Percentiles rank a stretch among this genome's conserved stretches.
phyloP scores from a whole-genome alignment of 164 flowering plant genomes.

The Piper betle region DNA sequence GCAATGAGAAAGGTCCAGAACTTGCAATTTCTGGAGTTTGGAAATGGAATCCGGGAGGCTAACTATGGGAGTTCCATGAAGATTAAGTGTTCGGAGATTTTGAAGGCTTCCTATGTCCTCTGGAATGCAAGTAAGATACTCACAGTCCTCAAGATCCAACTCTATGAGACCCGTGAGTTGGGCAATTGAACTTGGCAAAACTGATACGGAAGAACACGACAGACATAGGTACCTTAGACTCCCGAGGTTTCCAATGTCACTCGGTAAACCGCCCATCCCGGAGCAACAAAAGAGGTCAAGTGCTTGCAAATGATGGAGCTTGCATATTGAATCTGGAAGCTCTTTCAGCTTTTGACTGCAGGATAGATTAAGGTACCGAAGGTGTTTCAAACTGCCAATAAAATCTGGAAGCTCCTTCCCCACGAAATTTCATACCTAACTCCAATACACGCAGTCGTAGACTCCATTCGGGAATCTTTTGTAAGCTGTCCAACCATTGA shows the following conservation, averaged over 20 bases:
- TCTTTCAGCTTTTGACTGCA: too few species aligned
- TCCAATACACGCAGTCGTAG: slow-evolving; percentile 3
- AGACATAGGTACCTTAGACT: neutral
- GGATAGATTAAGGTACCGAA: slow-evolving; percentile 5
- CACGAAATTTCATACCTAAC: neutral
- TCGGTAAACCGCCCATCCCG: neutral
- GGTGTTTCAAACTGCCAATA: slow-evolving; percentile 4
- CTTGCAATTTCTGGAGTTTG: too few species aligned
- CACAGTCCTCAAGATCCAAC: neutral
- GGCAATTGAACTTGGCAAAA: neutral
- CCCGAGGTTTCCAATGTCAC: neutral
- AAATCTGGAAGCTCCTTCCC: slow-evolving; percentile 1
- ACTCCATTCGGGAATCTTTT: too few species aligned
- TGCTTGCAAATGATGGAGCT: neutral
- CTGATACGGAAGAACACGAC: neutral
- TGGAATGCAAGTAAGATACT: neutral
- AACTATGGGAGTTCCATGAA: neutral
- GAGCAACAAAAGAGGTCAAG: neutral
- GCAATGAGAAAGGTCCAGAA: too few species aligned
- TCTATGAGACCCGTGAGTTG: slow-evolving; percentile 1
- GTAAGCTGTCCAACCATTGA: neutral
- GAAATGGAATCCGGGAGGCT: too few species aligned
- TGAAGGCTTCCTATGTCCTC: neutral
- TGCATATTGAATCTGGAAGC: neutral
- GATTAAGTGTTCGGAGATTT: slow-evolving; percentile 1